These are phyloP conservation scores for Eutrema salsugineum DNA, from an alignment of 441 rosid species.

Conservation along the genomic window DNA sequence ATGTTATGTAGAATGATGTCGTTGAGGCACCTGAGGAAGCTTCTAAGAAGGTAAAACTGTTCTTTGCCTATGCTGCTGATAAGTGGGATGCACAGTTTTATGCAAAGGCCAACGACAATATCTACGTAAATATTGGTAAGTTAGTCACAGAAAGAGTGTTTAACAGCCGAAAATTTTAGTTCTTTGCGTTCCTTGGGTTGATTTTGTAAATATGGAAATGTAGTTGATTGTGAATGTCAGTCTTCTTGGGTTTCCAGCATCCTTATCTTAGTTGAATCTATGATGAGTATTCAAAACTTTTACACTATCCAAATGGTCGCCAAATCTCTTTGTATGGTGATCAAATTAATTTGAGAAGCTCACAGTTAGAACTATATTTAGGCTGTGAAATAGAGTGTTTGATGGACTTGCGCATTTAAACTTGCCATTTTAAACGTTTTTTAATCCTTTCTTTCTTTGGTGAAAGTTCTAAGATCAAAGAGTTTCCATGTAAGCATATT, in stretches of 20 bases:
- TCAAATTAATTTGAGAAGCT: not conserved
- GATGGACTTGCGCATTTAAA: not conserved
- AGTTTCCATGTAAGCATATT: not conserved
- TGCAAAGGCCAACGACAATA: constrained; percentile 65
- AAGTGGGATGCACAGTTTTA: constrained; percentile 76
- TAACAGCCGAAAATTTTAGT: not conserved
- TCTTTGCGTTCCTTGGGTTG: not conserved
- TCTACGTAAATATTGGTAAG: constrained; percentile 64
- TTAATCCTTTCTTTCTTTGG: not conserved
- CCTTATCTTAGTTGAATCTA: not conserved
- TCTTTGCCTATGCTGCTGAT: constrained; percentile 66
- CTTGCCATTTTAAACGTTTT: not conserved
- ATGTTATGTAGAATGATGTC: constrained; percentile 44
- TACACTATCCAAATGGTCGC: not conserved
- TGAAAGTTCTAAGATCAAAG: not conserved
- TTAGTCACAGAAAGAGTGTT: not conserved
- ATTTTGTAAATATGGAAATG: not conserved
- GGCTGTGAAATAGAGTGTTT: not conserved
- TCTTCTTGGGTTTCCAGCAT: not conserved
- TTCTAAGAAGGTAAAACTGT: constrained; percentile 56
- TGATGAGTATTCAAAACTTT: not conserved
- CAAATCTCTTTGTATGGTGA: not conserved
- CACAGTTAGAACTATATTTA: not conserved
- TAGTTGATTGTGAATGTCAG: not conserved
- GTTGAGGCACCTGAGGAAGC: constrained; percentile 57